phyloP scores from a whole-genome alignment of 495 filamentous ascomycete genomes.

The Xylaria cubensis region DNA sequence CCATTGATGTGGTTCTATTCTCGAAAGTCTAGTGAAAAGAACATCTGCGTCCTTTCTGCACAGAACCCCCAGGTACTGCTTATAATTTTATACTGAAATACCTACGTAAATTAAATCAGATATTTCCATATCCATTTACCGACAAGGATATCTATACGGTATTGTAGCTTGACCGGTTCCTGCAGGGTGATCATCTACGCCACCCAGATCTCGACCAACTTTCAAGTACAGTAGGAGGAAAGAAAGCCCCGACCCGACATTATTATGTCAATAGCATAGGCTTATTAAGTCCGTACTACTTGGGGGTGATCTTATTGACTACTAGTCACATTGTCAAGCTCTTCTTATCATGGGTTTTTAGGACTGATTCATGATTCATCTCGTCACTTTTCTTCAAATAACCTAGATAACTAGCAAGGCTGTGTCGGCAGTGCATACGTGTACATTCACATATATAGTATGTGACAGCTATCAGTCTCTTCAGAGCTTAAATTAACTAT shows the following conservation, averaged over 20 bases:
- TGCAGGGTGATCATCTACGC: background rate
- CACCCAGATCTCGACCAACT: background rate
- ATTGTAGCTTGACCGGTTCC: background rate
- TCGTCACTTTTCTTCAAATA: too few relatives aligned
- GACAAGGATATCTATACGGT: slow-evolving; percentile 3
- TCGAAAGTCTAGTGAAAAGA: background rate
- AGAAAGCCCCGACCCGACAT: background rate
- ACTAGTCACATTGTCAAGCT: too few relatives aligned
- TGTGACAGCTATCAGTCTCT: background rate
- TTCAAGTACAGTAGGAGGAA: background rate
- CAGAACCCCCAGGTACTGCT: background rate
- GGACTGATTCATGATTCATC: too few relatives aligned
- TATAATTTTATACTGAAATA: background rate
- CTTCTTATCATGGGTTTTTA: background rate
- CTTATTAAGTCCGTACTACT: background rate
- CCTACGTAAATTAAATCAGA: background rate
- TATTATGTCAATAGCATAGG: background rate
- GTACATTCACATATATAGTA: background rate
- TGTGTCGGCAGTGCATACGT: background rate
- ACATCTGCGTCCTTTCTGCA: background rate
- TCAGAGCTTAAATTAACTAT: too few relatives aligned
- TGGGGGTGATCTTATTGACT: too few relatives aligned
- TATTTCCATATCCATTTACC: background rate
- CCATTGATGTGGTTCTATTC: background rate
- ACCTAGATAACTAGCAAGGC: too few relatives aligned